Conservation (phyloP, 2,329 filamentous ascomycete species). For the Colletotrichum higginsianum region DNA sequence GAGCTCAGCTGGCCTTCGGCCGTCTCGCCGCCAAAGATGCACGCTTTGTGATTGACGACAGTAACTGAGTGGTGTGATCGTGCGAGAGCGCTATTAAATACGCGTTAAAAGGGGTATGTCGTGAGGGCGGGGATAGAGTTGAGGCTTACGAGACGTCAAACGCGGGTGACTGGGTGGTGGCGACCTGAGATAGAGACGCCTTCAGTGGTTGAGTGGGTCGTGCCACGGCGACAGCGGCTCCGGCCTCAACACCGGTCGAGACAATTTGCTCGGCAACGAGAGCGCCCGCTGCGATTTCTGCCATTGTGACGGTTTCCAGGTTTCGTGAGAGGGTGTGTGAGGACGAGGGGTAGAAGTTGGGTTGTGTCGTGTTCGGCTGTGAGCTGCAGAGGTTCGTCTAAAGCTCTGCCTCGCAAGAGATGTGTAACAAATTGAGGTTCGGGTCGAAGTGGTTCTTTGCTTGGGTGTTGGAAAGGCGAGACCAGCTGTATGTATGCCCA, state of each 20-base stretch:
- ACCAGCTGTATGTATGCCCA: neutral
- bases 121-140: neutral
- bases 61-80: constrained; percentile 67
- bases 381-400: neutral
- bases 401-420: neutral
- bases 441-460: neutral
- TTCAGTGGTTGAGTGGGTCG: constrained; percentile 68
- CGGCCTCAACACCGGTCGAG: constrained; percentile 57
- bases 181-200: constrained; percentile 64
- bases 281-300: constrained; percentile 56
- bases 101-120: neutral
- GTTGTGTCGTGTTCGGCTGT: no score
- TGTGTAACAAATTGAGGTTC: neutral
- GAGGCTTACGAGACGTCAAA: constrained; percentile 49
- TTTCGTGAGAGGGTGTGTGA: neutral
- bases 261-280: constrained; percentile 58
- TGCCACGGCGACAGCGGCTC: constrained; percentile 60
- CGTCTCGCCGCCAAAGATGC: constrained; percentile 68
- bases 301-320: constrained; percentile 48
- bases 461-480: neutral
- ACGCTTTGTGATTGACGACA: constrained; percentile 66
- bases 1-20: constrained; percentile 58
- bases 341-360: no score
- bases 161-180: constrained; percentile 48
- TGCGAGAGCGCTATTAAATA: constrained; percentile 54